Conservation (phyloP, 176 grass and related monocot species). For the Oryza glumipatula region DNA sequence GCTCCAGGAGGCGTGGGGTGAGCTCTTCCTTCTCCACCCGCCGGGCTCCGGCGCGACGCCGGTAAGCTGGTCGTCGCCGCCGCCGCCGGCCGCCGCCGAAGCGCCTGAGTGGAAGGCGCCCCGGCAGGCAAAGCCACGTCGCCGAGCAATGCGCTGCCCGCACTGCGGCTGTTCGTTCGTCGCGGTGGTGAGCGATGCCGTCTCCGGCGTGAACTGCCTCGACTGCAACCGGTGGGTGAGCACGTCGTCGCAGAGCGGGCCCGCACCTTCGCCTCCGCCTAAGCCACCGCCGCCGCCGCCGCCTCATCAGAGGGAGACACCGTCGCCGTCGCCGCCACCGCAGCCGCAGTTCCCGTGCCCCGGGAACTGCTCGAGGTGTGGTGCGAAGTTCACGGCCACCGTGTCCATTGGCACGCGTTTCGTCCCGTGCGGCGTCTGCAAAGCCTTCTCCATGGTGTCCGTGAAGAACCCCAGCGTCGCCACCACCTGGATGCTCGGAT, state of each 20-base stretch:
- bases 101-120: too few species aligned
- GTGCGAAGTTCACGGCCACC: neutral
- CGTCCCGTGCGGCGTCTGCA: neutral
- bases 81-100: too few species aligned
- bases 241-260: neutral
- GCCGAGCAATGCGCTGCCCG: too few species aligned
- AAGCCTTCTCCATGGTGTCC: neutral
- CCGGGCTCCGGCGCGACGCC: too few species aligned
- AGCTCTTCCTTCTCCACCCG: too few species aligned
- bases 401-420: slow-evolving; percentile 19
- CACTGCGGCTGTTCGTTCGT: neutral
- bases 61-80: too few species aligned
- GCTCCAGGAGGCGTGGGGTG: too few species aligned
- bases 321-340: neutral
- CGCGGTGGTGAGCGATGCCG: too few species aligned
- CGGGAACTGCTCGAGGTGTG: neutral
- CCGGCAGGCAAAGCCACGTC: too few species aligned
- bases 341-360: slow-evolving; percentile 19
- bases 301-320: neutral
- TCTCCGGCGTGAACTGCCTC: neutral
- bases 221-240: neutral
- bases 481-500: too few species aligned
- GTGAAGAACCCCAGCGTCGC: neutral
- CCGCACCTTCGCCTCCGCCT: neutral
- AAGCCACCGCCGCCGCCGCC: too few species aligned